phyloP scores from a whole-genome alignment of 768 basidiomycete species.

The Melanogaster broomeanus region DNA sequence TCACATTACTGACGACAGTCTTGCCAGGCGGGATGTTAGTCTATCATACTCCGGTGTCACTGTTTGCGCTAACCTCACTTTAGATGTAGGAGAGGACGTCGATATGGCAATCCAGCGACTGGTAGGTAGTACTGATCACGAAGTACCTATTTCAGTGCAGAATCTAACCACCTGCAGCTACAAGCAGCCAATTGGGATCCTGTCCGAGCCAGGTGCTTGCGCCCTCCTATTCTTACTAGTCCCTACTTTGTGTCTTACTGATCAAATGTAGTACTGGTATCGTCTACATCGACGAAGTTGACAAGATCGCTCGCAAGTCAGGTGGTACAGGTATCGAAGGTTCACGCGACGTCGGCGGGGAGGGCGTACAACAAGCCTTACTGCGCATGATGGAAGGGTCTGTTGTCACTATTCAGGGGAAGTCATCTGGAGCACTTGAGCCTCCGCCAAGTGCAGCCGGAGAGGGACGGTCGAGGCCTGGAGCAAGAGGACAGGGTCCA shows the following conservation, averaged over 20 bases:
- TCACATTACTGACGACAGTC: constrained; percentile 10
- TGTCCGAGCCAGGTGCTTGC: constrained; percentile 69
- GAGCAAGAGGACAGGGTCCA: constrained; percentile 48
- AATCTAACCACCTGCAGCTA: constrained; percentile 46
- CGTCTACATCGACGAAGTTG: constrained; percentile 94
- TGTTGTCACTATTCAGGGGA: constrained; percentile 77
- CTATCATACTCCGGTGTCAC: neutral
- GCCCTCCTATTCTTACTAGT: neutral
- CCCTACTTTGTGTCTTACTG: constrained; percentile 3
- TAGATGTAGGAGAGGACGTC: constrained; percentile 96
- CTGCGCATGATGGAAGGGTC: constrained; percentile 95
- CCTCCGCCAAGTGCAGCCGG: constrained; percentile 42
- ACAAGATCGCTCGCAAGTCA: constrained; percentile 80
- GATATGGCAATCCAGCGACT: constrained; percentile 88
- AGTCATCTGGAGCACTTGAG: constrained; percentile 52
- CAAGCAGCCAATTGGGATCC: constrained; percentile 93
- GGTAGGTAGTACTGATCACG: constrained; percentile 39
- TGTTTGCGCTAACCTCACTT: constrained; percentile 5
- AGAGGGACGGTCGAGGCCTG: constrained; percentile 49
- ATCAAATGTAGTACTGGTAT: constrained; percentile 73
- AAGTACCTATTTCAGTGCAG: neutral
- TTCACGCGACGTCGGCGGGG: constrained; percentile 88
- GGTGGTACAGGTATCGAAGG: constrained; percentile 59
- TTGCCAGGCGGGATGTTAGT: constrained; percentile 70
- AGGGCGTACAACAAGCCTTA: constrained; percentile 94